Evolutionary conservation across 257 asterid species (phyloP).

Genomic region (Mentha longifolia): DNA sequence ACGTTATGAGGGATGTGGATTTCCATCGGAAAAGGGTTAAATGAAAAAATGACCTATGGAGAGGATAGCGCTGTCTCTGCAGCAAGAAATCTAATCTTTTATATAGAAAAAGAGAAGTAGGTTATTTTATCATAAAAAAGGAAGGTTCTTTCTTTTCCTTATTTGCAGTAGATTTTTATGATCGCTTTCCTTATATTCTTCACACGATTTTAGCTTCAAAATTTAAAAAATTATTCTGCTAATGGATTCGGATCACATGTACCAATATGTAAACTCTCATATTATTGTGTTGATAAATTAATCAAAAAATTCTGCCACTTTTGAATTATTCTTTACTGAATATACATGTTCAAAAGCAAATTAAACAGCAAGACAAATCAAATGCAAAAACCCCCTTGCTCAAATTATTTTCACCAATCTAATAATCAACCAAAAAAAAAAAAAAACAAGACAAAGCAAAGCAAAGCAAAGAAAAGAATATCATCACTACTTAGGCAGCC

Average conservation of each 20-base stretch:
- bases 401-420: not conserved
- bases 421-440: too few species aligned
- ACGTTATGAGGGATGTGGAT: constrained; percentile 26
- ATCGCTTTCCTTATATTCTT: not conserved
- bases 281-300: too few species aligned
- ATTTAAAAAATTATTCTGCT: not conserved
- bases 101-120: not conserved
- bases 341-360: too few species aligned
- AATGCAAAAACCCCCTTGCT: not conserved
- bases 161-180: not conserved
- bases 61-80: not conserved
- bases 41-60: constrained; percentile 13
- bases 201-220: not conserved
- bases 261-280: too few species aligned
- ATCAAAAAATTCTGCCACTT: too few species aligned
- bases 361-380: too few species aligned
- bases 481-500: too few species aligned
- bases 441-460: too few species aligned
- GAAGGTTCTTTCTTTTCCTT: not conserved
- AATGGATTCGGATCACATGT: too few species aligned
- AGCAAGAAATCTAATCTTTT: not conserved
- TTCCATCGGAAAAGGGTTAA: constrained; percentile 32
- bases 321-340: too few species aligned
- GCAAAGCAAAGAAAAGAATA: too few species aligned
- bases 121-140: not conserved